These are phyloP conservation scores for Triticum monococcum DNA, from an alignment of 176 grass and related monocot genomes.

Conservation along the genomic window DNA sequence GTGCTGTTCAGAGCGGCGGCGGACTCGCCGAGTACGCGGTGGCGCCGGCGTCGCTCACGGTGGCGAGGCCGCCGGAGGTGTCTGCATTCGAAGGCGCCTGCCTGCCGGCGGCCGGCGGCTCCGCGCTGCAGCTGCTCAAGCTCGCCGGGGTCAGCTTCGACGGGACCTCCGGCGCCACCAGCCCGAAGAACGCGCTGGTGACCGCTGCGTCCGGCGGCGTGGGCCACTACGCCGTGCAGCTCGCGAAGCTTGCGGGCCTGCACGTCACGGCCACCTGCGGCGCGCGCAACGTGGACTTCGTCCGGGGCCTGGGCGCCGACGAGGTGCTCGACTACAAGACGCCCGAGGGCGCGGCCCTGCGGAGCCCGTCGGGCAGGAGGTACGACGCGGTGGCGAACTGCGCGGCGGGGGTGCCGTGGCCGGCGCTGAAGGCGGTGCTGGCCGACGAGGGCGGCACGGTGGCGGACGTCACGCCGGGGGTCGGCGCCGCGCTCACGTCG, in stretches of 20 bases:
- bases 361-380: slow-evolving; percentile 41
- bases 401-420: slow-evolving; percentile 56
- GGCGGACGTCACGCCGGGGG: slow-evolving; percentile 47
- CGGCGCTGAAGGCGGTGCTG: slow-evolving; percentile 47
- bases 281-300: slow-evolving; percentile 56
- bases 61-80: slow-evolving; percentile 54
- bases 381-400: slow-evolving; percentile 78
- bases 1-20: slow-evolving; percentile 46
- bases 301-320: slow-evolving; percentile 52
- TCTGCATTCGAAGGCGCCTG: slow-evolving; percentile 54
- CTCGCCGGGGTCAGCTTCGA: slow-evolving; percentile 47
- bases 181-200: slow-evolving; percentile 53
- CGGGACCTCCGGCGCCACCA: neutral
- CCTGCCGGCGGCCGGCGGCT: slow-evolving; percentile 48
- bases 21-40: slow-evolving; percentile 63
- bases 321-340: slow-evolving; percentile 80
- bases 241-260: slow-evolving; percentile 61
- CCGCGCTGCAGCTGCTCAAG: slow-evolving; percentile 73
- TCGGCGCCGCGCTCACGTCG: slow-evolving; percentile 36
- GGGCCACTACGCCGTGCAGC: slow-evolving; percentile 77
- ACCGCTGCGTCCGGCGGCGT: slow-evolving; percentile 88
- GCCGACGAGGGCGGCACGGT: slow-evolving; percentile 38
- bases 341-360: slow-evolving; percentile 49
- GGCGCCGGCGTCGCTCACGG: slow-evolving; percentile 38
- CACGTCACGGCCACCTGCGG: slow-evolving; percentile 84